These are phyloP conservation scores for Kitagawia praeruptora DNA, from an alignment of 129 eudicot genomes.

Conservation along the genomic window DNA sequence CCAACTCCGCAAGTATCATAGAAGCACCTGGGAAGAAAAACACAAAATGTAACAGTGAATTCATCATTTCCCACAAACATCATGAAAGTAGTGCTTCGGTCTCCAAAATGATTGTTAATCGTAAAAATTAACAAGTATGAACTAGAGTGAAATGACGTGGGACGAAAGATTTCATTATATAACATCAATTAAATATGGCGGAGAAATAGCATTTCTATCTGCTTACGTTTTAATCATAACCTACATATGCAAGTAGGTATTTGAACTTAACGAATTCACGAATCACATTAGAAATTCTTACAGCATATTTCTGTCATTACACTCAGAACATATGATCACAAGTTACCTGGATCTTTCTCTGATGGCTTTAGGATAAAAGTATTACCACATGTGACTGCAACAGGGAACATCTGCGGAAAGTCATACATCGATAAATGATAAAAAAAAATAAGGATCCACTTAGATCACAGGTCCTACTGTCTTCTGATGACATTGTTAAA, in stretches of 20 bases:
- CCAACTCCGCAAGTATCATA: conserved; percentile 87
- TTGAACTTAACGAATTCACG: background rate
- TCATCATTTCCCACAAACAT: background rate
- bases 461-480: background rate
- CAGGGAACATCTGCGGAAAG: conserved; percentile 81
- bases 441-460: background rate
- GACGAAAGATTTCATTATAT: background rate
- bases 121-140: background rate
- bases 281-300: background rate
- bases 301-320: background rate
- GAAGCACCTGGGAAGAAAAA: conserved; percentile 63
- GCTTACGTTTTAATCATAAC: background rate
- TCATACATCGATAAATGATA: background rate
- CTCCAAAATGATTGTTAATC: background rate
- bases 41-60: background rate
- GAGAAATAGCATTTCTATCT: background rate
- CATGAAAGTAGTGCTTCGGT: background rate
- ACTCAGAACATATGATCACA: background rate
- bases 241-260: background rate
- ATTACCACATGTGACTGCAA: conserved; percentile 80
- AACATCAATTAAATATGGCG: background rate
- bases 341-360: conserved; percentile 78
- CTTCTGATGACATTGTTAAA: background rate
- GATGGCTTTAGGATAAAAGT: conserved; percentile 73
- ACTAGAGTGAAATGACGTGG: background rate